Base-by-base conservation (phyloP, 202 grass and related monocot genomes). In the Schoenoplectus tabernaemontani region DNA sequence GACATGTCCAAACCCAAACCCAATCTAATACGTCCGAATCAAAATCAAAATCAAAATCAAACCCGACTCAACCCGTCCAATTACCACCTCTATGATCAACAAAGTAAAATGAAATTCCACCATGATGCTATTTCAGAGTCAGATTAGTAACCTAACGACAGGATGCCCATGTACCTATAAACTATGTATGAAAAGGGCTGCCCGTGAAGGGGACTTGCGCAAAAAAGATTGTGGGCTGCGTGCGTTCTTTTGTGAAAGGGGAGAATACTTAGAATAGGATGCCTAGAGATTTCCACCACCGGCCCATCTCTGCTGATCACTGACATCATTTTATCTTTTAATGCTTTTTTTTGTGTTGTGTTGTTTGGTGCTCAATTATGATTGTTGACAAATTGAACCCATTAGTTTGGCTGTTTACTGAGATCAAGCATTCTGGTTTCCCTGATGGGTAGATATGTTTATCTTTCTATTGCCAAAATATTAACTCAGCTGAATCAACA, bases 241-340 rank as follows among this genome's bases (percentile, higher is more conserved):
- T 66, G 59, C 30, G 16, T 63, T 63, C 13, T 65, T 80, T 58
- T 69, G 33, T 33, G 56, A 0, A 8, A 20, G 61, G 15, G 48
- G 44, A 11, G 72, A n/a, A 19, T n/a, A n/a, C n/a, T n/a, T n/a
- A 46, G 57, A 79, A 26, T 28, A 28, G n/a, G 24, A 60, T 60
- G 76, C 46, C 56, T 13, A 43, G 37, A 79, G 78, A 48, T 51
- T 53, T 80, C 78, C 59, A 80, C 78, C 57, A 80, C 59, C 59
- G 57, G 59, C 78, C 41, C 78, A 80, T 80, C 0, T 64, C 0
- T 80, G 78, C 15, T 44, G 23, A 80, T 64, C 19, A 44, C 32
- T 8, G 33, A 11, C 37, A 59, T 16, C 5, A 7, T 79, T 13
- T 41, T 63, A 34, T 57, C 11, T 47, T 9, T 38, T 78, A 38